phyloP scores from a whole-genome alignment of 1,139 yeast genomes.

The Lodderomyces metapsilosis region DNA sequence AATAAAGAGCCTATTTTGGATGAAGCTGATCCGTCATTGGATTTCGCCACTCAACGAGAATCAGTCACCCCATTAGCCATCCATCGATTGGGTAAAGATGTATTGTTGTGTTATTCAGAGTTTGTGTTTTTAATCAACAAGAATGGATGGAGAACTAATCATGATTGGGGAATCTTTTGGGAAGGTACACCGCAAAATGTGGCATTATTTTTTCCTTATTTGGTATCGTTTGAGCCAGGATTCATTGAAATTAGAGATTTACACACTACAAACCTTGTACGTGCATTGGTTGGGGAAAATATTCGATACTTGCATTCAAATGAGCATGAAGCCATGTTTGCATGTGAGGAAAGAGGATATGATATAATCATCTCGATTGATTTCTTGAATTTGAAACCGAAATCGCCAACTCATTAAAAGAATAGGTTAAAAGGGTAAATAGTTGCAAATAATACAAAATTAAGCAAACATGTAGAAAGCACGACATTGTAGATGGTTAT shows the following conservation, averaged over 20 bases:
- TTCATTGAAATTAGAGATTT: conserved; percentile 92
- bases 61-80: conserved; percentile 83
- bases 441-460: neutral
- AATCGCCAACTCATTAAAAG: conserved; percentile 3
- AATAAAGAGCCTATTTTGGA: conserved; percentile 78
- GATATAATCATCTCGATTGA: conserved; percentile 91
- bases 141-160: conserved; percentile 95
- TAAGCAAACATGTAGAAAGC: too few relatives aligned
- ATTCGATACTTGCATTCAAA: conserved; percentile 84
- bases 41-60: conserved; percentile 88
- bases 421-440: too few relatives aligned
- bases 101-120: conserved; percentile 82
- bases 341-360: conserved; percentile 85
- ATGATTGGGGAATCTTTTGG: conserved; percentile 95
- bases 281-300: conserved; percentile 94
- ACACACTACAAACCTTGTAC: conserved; percentile 77
- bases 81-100: conserved; percentile 85
- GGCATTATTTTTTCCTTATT: conserved; percentile 90
- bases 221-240: conserved; percentile 84
- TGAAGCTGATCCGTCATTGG: conserved; percentile 95
- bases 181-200: conserved; percentile 93
- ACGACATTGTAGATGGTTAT: too few relatives aligned
- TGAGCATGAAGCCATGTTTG: conserved; percentile 92
- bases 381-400: conserved; percentile 56
- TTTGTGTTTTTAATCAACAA: conserved; percentile 92